Percentiles rank a stretch among this genome's conserved stretches.
phyloP scores from a whole-genome alignment of 371 early-diverging fungal species.

The Mucor racemosus region DNA sequence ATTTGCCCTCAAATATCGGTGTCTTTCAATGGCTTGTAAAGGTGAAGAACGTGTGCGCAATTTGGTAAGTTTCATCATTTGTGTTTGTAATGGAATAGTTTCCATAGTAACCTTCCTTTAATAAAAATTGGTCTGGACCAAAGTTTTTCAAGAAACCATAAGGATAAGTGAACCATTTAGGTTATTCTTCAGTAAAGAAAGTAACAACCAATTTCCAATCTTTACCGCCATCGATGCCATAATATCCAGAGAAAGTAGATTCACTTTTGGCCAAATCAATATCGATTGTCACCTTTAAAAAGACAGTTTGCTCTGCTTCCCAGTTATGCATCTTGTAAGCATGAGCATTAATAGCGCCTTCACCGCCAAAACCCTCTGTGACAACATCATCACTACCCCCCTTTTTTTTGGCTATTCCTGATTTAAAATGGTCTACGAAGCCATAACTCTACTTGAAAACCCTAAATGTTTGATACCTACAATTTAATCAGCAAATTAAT shows the following conservation, averaged over 20 bases:
- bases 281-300: constrained; percentile 6
- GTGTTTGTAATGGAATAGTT: constrained; percentile 13
- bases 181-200: constrained; percentile 13
- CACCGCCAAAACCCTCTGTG: constrained; percentile 23
- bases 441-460: too few species aligned
- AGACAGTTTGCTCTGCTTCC: constrained; percentile 18
- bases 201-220: constrained; percentile 17
- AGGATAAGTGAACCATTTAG: neutral
- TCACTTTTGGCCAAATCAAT: neutral
- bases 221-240: neutral
- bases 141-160: constrained; percentile 28
- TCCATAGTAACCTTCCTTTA: constrained; percentile 21
- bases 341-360: constrained; percentile 27
- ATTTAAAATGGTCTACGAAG: too few species aligned
- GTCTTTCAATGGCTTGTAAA: neutral
- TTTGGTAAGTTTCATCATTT: neutral
- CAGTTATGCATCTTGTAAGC: constrained; percentile 16
- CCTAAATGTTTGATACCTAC: too few species aligned
- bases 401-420: too few species aligned
- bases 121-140: constrained; percentile 1
- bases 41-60: neutral
- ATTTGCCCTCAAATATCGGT: constrained; percentile 12
- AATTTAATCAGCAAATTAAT: too few species aligned
- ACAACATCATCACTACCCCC: constrained; percentile 5
- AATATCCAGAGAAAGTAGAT: constrained; percentile 14